Percentiles rank a stretch among this genome's conserved stretches.
Conservation (phyloP, 2,329 filamentous ascomycete species). For the Cladosporium sp. region DNA sequence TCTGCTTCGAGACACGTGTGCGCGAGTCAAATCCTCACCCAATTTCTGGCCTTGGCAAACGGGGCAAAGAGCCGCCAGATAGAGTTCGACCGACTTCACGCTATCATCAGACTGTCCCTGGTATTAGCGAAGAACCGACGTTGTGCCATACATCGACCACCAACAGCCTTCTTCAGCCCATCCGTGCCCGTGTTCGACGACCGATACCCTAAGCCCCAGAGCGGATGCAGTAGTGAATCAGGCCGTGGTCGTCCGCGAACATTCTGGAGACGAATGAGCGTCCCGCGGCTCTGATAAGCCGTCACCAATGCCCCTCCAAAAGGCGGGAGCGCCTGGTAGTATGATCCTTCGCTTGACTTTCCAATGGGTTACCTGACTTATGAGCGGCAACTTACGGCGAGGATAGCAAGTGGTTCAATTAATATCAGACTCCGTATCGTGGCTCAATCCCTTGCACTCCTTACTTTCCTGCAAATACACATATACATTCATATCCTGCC, state of each 20-base stretch:
- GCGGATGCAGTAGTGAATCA: background rate
- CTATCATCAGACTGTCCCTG: background rate
- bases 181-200: background rate
- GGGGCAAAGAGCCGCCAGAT: background rate
- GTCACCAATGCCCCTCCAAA: background rate
- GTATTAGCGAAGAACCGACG: constrained; percentile 8
- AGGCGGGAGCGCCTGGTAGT: background rate
- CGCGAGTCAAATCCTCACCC: background rate
- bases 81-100: background rate
- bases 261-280: constrained; percentile 1
- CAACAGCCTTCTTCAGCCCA: background rate
- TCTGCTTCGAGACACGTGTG: background rate
- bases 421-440: background rate
- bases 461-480: background rate
- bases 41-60: background rate
- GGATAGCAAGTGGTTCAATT: background rate
- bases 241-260: background rate
- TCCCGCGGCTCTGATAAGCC: background rate
- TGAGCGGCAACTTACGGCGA: background rate
- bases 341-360: background rate
- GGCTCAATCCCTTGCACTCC: background rate
- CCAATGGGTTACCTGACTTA: background rate
- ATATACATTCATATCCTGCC: background rate
- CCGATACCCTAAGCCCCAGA: constrained; percentile 5
- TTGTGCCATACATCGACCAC: background rate